These are phyloP conservation scores for Phytophthora nicotianae DNA, from an alignment of 352 stramenopile genomes.

Conservation along the genomic window DNA sequence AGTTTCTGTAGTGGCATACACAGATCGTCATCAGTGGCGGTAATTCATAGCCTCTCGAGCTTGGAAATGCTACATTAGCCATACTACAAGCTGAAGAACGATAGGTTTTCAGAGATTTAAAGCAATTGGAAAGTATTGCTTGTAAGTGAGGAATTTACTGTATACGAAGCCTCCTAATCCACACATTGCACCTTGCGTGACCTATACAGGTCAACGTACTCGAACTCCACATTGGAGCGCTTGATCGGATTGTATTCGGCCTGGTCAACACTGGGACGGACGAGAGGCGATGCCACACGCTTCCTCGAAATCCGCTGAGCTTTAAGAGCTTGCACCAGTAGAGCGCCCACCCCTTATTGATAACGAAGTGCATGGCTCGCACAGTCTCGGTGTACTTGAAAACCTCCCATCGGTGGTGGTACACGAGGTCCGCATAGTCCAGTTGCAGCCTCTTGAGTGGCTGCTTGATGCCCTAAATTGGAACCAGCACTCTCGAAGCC, in stretches of 20 bases:
- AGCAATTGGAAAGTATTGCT: too few species aligned
- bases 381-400: slow-evolving; percentile 48
- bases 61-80: not conserved
- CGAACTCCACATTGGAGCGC: slow-evolving; percentile 54
- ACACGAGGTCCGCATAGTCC: slow-evolving; percentile 49
- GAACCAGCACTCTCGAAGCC: slow-evolving; percentile 25
- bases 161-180: too few species aligned
- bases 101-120: too few species aligned
- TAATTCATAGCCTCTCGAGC: slow-evolving; percentile 35
- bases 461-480: slow-evolving; percentile 50
- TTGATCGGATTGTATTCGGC: slow-evolving; percentile 65
- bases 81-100: too few species aligned
- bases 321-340: slow-evolving; percentile 68
- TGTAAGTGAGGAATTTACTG: too few species aligned
- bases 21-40: too few species aligned
- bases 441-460: slow-evolving; percentile 33
- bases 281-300: slow-evolving; percentile 39
- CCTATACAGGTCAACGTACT: slow-evolving; percentile 58
- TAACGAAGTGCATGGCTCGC: slow-evolving; percentile 54
- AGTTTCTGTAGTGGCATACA: not conserved
- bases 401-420: slow-evolving; percentile 39
- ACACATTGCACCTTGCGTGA: too few species aligned
- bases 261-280: slow-evolving; percentile 49
- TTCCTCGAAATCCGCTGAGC: slow-evolving; percentile 46
- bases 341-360: slow-evolving; percentile 46